A percentile compares a stretch with the other conserved stretches of the same genome.
phyloP scores from a whole-genome alignment of 2,329 filamentous ascomycete species.

The Colletotrichum limetticola region DNA sequence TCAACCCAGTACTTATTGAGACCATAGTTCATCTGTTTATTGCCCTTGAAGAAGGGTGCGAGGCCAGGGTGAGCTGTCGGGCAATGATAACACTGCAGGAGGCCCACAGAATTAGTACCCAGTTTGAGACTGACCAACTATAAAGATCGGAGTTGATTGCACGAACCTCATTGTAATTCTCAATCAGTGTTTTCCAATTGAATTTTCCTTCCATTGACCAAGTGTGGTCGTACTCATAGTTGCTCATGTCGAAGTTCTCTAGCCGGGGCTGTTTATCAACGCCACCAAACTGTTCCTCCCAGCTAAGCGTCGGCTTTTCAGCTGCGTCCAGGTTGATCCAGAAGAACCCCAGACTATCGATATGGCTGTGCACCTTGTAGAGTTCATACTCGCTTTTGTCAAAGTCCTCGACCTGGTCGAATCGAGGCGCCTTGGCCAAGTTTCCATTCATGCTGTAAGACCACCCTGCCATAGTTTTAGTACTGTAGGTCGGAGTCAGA shows the following conservation, averaged over 20 bases:
- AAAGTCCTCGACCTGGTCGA: not conserved
- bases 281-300: not conserved
- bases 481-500: too few relatives aligned
- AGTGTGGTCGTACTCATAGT: not conserved
- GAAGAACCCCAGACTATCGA: not conserved
- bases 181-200: too few relatives aligned
- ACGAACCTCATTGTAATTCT: too few relatives aligned
- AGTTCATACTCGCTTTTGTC: not conserved
- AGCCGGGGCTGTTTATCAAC: not conserved
- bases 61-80: too few relatives aligned
- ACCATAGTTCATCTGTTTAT: constrained; percentile 57
- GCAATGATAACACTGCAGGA: too few relatives aligned
- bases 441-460: not conserved
- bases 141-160: too few relatives aligned
- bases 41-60: constrained; percentile 35
- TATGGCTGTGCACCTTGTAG: not conserved
- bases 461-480: not conserved
- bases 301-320: not conserved
- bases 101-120: too few relatives aligned
- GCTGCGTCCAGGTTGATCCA: not conserved
- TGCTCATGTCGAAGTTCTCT: not conserved
- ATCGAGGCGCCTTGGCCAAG: not conserved
- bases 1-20: constrained; percentile 35
- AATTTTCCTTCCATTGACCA: too few relatives aligned
- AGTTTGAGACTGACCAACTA: too few relatives aligned